These are phyloP conservation scores for Exsudoporus frostii DNA, from an alignment of 768 basidiomycete species.

Conservation along the genomic window DNA sequence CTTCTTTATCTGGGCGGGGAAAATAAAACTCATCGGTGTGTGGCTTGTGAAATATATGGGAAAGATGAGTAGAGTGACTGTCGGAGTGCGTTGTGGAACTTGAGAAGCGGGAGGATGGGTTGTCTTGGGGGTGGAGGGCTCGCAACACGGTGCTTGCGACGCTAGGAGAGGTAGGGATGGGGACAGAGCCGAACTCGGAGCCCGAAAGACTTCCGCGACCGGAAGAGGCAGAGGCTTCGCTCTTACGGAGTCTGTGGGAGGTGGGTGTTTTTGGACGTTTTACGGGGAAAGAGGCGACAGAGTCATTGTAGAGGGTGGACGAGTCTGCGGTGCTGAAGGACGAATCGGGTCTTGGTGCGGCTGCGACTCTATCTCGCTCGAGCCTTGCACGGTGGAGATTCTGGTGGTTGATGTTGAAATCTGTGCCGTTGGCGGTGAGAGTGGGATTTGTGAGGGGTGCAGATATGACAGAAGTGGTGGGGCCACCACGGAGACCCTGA, in stretches of 20 bases:
- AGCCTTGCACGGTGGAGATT: slow-evolving; percentile 46
- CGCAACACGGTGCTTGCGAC: slow-evolving; percentile 40
- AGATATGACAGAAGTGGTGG: slow-evolving; percentile 47
- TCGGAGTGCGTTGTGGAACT: slow-evolving; percentile 42
- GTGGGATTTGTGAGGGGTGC: slow-evolving; percentile 84
- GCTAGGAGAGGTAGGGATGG: slow-evolving; percentile 31
- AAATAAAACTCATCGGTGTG: slow-evolving; percentile 63
- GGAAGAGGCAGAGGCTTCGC: slow-evolving; percentile 55
- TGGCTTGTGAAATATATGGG: slow-evolving; percentile 54
- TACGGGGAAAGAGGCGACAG: slow-evolving; percentile 36
- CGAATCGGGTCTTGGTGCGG: slow-evolving; percentile 45
- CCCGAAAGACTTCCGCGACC: slow-evolving; percentile 47
- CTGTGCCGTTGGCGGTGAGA: slow-evolving; percentile 67
- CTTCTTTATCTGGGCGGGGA: slow-evolving; percentile 70
- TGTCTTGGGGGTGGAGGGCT: slow-evolving; percentile 55
- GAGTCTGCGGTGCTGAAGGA: slow-evolving; percentile 57
- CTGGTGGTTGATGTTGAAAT: slow-evolving; percentile 63
- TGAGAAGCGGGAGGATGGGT: slow-evolving; percentile 60
- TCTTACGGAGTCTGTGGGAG: slow-evolving; percentile 40
- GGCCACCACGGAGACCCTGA: slow-evolving; percentile 48
- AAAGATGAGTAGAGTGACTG: slow-evolving; percentile 39
- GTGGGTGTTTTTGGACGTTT: slow-evolving; percentile 35
- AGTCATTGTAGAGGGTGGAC: slow-evolving; percentile 55
- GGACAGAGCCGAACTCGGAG: slow-evolving; percentile 52
- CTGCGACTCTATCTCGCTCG: slow-evolving; percentile 50